Evolutionary conservation across 768 basidiomycete genomes (phyloP).

Genomic region (Mycena polygramma): DNA sequence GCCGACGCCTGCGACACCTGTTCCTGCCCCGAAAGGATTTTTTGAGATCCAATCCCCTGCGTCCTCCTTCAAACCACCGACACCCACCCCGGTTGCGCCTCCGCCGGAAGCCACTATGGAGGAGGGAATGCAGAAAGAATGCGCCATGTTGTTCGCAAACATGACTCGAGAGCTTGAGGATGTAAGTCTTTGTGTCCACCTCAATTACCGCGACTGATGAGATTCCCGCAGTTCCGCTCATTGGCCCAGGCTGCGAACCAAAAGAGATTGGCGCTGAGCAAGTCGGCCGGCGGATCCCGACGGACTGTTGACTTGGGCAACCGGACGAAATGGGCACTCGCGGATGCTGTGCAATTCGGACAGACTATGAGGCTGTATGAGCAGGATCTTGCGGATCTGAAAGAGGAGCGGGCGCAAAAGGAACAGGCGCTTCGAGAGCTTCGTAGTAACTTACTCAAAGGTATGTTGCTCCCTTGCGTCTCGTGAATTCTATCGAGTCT

Average conservation of each 20-base stretch:
- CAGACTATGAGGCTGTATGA: slow-evolving; percentile 61
- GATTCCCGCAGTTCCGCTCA: slow-evolving; percentile 55
- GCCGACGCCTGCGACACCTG: slow-evolving; percentile 11
- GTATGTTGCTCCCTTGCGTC: slow-evolving; percentile 51
- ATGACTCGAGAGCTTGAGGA: slow-evolving; percentile 68
- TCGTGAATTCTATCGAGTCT: no score
- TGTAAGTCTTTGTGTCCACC: slow-evolving; percentile 56
- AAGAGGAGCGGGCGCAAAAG: slow-evolving; percentile 56
- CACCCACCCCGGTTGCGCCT: slow-evolving; percentile 30
- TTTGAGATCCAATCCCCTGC: slow-evolving; percentile 16
- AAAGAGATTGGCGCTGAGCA: slow-evolving; percentile 52
- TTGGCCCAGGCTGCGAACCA: slow-evolving; percentile 55
- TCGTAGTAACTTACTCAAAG: slow-evolving; percentile 76
- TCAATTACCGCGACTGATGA: slow-evolving; percentile 1
- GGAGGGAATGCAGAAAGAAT: slow-evolving; percentile 80
- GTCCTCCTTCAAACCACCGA: slow-evolving; percentile 9
- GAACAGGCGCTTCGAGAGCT: slow-evolving; percentile 64
- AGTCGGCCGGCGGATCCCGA: slow-evolving; percentile 54
- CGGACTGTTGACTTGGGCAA: slow-evolving; percentile 61
- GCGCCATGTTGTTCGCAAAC: slow-evolving; percentile 59
- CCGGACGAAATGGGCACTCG: slow-evolving; percentile 64
- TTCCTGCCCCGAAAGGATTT: slow-evolving; percentile 25
- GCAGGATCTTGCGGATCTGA: slow-evolving; percentile 65
- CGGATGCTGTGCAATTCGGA: slow-evolving; percentile 66
- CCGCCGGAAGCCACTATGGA: slow-evolving; percentile 52